phyloP scores from a whole-genome alignment of 306 rosid species.

The Trifolium pratense region DNA sequence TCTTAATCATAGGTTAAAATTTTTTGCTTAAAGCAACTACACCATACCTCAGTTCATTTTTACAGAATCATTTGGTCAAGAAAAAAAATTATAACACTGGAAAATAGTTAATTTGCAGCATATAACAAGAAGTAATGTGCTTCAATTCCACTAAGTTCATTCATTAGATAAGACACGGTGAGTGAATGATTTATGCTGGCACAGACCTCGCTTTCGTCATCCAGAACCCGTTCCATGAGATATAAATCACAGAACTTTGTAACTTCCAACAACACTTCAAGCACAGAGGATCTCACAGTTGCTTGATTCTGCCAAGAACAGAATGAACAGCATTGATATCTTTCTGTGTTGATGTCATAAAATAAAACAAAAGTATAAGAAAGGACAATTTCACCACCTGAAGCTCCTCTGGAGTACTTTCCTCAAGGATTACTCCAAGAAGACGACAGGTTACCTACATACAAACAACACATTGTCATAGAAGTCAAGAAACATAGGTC shows the following conservation, averaged over 20 bases:
- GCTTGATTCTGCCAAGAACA: constrained; percentile 74
- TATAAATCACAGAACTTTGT: constrained; percentile 89
- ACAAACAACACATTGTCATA: constrained; percentile 32
- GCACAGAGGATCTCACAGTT: constrained; percentile 80
- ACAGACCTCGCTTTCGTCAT: constrained; percentile 91
- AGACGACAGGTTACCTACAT: constrained; percentile 85
- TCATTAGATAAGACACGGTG: constrained; percentile 20
- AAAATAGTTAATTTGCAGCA: constrained; percentile 28
- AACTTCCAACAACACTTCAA: constrained; percentile 84
- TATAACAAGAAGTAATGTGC: constrained; percentile 20
- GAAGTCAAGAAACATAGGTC: not conserved
- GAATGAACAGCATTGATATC: constrained; percentile 37
- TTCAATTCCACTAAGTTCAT: constrained; percentile 16
- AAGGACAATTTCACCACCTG: constrained; percentile 65
- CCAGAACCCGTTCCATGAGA: constrained; percentile 93
- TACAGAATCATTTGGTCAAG: not conserved
- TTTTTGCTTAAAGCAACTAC: constrained; percentile 22
- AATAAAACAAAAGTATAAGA: constrained; percentile 25
- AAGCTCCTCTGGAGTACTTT: constrained; percentile 87
- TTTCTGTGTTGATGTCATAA: constrained; percentile 33
- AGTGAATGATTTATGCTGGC: constrained; percentile 9
- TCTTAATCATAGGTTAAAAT: not conserved
- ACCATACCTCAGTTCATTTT: constrained; percentile 34
- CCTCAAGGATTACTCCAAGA: constrained; percentile 87
- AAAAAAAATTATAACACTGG: not conserved